Evolutionary conservation across 2,329 filamentous ascomycete species (phyloP).

Genomic region (Aspergillus glaucus): DNA sequence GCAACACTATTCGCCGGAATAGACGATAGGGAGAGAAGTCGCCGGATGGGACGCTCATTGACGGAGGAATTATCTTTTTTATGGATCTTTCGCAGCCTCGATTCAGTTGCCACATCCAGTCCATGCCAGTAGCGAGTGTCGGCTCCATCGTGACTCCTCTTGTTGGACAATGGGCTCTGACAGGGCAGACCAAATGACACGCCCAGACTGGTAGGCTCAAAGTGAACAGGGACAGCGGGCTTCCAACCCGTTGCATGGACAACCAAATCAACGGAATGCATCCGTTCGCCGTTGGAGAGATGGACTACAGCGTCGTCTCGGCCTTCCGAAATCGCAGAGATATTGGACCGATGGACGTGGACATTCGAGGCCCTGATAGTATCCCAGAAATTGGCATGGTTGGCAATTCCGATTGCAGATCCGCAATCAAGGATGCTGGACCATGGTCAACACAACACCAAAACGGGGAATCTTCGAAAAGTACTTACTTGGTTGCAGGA

Average conservation of each 20-base stretch:
- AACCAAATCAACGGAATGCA: conserved; percentile 10
- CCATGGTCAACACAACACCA: neutral
- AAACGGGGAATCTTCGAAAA: neutral
- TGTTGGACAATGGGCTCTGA: neutral
- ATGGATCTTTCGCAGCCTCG: neutral
- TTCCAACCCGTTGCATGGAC: conserved; percentile 20
- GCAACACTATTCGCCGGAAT: neutral
- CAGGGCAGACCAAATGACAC: neutral
- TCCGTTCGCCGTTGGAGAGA: neutral
- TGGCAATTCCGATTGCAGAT: neutral
- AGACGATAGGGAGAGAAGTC: neutral
- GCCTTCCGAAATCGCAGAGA: neutral
- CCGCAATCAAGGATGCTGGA: neutral
- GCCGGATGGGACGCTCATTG: neutral
- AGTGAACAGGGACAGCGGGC: conserved; percentile 13
- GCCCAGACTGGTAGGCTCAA: conserved; percentile 9
- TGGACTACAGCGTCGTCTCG: neutral
- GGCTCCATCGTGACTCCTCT: neutral
- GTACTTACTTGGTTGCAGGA: neutral
- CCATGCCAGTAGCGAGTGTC: neutral
- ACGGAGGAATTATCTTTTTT: neutral
- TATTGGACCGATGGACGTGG: neutral
- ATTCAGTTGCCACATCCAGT: neutral
- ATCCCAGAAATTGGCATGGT: neutral
- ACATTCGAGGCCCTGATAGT: neutral